Base-by-base conservation (phyloP, 768 basidiomycete genomes). In the Tricholoma matsutake region DNA sequence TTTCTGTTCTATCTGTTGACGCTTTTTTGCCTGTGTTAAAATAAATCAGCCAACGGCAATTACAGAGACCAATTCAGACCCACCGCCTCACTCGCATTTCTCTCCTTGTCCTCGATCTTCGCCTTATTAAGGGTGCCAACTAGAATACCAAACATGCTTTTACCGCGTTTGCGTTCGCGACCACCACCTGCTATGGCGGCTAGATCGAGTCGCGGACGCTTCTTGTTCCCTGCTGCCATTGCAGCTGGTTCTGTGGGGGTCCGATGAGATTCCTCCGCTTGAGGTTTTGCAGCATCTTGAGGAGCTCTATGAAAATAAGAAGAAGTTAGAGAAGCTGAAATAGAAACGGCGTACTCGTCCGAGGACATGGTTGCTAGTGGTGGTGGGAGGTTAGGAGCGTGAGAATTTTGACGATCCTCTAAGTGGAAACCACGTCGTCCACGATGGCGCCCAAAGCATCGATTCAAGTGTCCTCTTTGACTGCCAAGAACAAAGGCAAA, bases 51-150 rank as follows among this genome's bases (percentile, higher is more conserved):
- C 11, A 16, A 37, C 20, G 32, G 52, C 20, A 56, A 34, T 56
- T 47, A 39, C 13, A 43, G 61, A 3, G 39, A 37, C 56, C 59
- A 52, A 18, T 56, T 41, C 28, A 73, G 76, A 72, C 76, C 53
- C 61, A 92, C 91, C 68, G 91, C 90, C 67, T 94, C 91, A 73
- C 90, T 92, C n/a, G 87, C 86, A 70, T 82, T 91, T 61, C 91
- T 80, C 79, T 90, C 86, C 71, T 89, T 88, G 73, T 92, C 91
- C 78, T 94, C 91, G 65, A 83, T 87, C 78, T 92, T 92, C 64
- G 92, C 92, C 79, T 90, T 91, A 77, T 88, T 91, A 63, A 94
- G 83, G 65, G 91, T 94, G 56, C 90, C 90, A 60, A 94, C 74
- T 64, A 92, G 79, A 65, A 93, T 79, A 63, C 91, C 92, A 77